Base-by-base conservation (phyloP, 768 basidiomycete genomes). In the Podaxis mareebaensis region DNA sequence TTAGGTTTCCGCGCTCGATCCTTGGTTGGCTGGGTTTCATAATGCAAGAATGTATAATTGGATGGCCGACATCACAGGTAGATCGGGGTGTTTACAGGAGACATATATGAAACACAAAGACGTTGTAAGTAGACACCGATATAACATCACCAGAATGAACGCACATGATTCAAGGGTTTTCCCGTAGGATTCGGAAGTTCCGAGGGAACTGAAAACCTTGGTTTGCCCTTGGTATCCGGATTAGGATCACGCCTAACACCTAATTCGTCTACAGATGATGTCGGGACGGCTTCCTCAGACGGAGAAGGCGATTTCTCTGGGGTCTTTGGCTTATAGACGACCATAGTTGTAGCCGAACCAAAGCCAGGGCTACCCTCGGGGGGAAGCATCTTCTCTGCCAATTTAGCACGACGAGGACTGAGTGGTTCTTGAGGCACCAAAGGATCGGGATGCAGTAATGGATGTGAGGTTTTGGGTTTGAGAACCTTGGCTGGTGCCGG, bases 91-190 rank as follows among this genome's bases (percentile, higher is more conserved):
- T 70, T 65, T 65, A 64, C 63, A 66, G 70, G 63, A 68, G 68
- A 67, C 63, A 68, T 65, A 69, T 69, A 70, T 66, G 53, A 60
- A 46, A 68, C 65, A 64, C 64, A 60, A 61, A 66, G 69, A 72
- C 69, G 69, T 70, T 76, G 78, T 79, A 76, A 86, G 81, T 78
- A 82, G 75, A 73, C 75, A 80, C 77, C 72, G 75, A 74, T 67
- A 71, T 70, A 72, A 59, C 72, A 79, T 85, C 79, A 85, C 86
- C 88, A 80, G 81, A 86, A 85, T 81, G 84, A 83, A 92, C 91
- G 90, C 86, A 93, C 91, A 87, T 93, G 91, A 77, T 84, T 87
- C 80, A 92, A 76, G 68, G 91, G 87, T 73, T 85, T 87, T 67
- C 85, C 82, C 65, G 83, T 75, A 58, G 85, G 78, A 46, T 78